phyloP scores from a whole-genome alignment of 2,329 filamentous ascomycete genomes.

The Teratosphaeria nubilosa region DNA sequence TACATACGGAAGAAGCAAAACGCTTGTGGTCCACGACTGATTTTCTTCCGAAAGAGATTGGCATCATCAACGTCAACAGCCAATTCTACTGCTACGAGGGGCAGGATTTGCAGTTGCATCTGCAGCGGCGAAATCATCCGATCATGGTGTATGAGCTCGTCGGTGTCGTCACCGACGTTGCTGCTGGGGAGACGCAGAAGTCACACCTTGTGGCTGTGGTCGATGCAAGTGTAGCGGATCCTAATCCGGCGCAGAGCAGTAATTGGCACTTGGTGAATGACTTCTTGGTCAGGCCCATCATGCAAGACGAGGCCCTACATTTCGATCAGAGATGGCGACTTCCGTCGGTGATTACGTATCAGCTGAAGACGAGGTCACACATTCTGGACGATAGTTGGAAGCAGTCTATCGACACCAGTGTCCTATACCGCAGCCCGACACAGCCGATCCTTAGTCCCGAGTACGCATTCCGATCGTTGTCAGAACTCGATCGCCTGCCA shows the following conservation, averaged over 20 bases:
- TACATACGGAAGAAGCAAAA: conserved; percentile 62
- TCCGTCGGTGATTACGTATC: conserved; percentile 78
- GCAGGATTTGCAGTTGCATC: conserved; percentile 69
- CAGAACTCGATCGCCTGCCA: conserved; percentile 43
- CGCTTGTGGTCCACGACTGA: conserved; percentile 80
- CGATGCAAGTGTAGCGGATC: conserved; percentile 63
- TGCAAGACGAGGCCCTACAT: conserved; percentile 71
- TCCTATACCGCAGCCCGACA: conserved; percentile 67
- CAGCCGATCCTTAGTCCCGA: conserved; percentile 24
- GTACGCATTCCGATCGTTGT: conserved; percentile 20
- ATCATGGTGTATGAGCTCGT: conserved; percentile 87
- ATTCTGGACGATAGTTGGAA: conserved; percentile 81
- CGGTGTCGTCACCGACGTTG: conserved; percentile 81
- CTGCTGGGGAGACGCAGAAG: conserved; percentile 73
- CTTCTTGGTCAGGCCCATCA: conserved; percentile 76
- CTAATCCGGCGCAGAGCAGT: conserved; percentile 48
- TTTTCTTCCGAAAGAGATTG: conserved; percentile 90
- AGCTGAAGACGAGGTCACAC: conserved; percentile 71
- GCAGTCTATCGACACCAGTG: conserved; percentile 66
- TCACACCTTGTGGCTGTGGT: conserved; percentile 79
- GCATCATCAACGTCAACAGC: conserved; percentile 80
- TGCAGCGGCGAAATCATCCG: conserved; percentile 68
- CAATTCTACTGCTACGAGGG: conserved; percentile 94
- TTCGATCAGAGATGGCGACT: conserved; percentile 91
- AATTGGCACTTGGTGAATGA: conserved; percentile 98